These are phyloP conservation scores for Vigna unguiculata DNA, from an alignment of 306 rosid species.

Conservation along the genomic window DNA sequence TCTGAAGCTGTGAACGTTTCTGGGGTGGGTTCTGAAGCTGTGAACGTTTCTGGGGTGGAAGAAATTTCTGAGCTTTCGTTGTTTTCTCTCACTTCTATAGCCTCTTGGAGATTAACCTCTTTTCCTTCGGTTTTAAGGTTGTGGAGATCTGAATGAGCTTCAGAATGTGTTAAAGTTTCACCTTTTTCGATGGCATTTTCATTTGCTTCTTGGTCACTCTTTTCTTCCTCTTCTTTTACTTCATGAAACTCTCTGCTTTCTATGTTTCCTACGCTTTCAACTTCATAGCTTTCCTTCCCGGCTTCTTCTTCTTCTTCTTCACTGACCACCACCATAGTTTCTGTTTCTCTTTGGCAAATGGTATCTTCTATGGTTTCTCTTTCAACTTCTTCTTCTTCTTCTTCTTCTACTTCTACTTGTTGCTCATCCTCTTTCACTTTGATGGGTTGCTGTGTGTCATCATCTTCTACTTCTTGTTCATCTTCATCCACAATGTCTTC, in stretches of 20 bases:
- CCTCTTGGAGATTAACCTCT: slow-evolving; percentile 27
- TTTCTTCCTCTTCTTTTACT: background rate
- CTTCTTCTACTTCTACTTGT: too few relatives aligned
- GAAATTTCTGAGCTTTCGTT: slow-evolving; percentile 40
- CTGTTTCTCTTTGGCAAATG: slow-evolving; percentile 47
- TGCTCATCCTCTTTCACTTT: slow-evolving; percentile 41
- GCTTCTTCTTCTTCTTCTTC: slow-evolving; percentile 43
- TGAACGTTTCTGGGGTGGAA: slow-evolving; percentile 32
- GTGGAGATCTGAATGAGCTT: slow-evolving; percentile 49
- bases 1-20: slow-evolving; percentile 38
- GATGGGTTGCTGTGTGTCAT: background rate
- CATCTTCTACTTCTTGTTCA: background rate
- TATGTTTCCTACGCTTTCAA: slow-evolving; percentile 19
- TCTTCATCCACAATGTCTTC: slow-evolving; percentile 16
- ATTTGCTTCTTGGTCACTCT: slow-evolving; percentile 28
- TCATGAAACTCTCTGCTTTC: slow-evolving; percentile 34
- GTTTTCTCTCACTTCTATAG: slow-evolving; percentile 37
- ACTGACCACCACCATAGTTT: background rate
- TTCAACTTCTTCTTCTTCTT: slow-evolving; percentile 1
- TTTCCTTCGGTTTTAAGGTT: slow-evolving; percentile 37
- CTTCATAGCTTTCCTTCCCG: slow-evolving; percentile 18
- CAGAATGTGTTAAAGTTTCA: slow-evolving; percentile 34
- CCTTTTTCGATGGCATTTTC: slow-evolving; percentile 24
- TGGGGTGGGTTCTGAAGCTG: too few relatives aligned
- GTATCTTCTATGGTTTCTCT: slow-evolving; percentile 27